These are phyloP conservation scores for Apiotrichum mycotoxinovorans DNA, from an alignment of 1,284 basidiomycete genomes.

Conservation along the genomic window DNA sequence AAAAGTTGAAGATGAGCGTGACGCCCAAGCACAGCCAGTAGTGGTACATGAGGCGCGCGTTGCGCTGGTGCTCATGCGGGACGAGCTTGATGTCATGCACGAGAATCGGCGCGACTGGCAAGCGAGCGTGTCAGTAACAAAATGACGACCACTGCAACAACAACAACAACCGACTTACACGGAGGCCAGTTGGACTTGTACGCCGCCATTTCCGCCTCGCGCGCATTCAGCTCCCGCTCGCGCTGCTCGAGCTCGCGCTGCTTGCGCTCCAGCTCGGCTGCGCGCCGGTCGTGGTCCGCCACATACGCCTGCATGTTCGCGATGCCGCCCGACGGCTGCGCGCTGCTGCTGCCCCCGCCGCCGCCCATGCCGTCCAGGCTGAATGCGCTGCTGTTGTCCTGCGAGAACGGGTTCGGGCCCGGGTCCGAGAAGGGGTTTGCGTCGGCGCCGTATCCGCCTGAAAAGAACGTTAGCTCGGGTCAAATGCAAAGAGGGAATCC, in stretches of 20 bases:
- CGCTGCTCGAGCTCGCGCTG: conserved; percentile 38
- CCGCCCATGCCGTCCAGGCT: conserved; percentile 29
- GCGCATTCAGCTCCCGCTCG: conserved; percentile 31
- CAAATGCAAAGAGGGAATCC: not conserved
- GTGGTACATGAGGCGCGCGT: conserved; percentile 77
- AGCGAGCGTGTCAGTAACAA: not conserved
- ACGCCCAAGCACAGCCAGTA: conserved; percentile 77
- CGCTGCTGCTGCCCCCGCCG: conserved; percentile 7
- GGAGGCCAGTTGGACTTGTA: conserved; percentile 49
- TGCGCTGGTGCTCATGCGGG: conserved; percentile 75
- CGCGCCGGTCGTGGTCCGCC: conserved; percentile 21
- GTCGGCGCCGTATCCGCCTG: conserved; percentile 17
- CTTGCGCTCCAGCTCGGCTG: conserved; percentile 32
- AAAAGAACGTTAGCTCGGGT: conserved; percentile 16
- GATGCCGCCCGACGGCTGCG: conserved; percentile 15
- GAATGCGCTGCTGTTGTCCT: conserved; percentile 41
- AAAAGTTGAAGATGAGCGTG: conserved; percentile 82
- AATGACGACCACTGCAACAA: not conserved
- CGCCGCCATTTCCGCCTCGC: conserved; percentile 30
- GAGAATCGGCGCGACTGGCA: conserved; percentile 81
- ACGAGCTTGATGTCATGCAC: conserved; percentile 88
- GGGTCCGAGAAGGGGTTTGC: conserved; percentile 39
- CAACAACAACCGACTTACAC: conserved; percentile 30
- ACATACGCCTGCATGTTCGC: conserved; percentile 22
- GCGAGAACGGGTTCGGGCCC: conserved; percentile 35